These are phyloP conservation scores for Cymodocea nodosa DNA, from an alignment of 116 monocot genomes.

Conservation along the genomic window DNA sequence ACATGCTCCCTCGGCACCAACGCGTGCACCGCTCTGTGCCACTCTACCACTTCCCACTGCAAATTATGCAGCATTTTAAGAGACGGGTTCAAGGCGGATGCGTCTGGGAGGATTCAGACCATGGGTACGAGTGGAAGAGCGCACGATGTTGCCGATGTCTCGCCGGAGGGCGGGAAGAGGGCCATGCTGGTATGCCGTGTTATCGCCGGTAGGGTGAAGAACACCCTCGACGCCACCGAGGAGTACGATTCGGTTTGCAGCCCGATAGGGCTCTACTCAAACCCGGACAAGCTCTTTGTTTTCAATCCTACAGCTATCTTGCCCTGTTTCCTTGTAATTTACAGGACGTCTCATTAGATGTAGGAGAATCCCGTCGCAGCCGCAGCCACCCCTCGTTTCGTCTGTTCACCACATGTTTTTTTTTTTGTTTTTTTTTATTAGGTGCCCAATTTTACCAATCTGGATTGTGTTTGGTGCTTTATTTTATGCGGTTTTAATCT, in stretches of 20 bases:
- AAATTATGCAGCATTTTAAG: slow-evolving; percentile 29
- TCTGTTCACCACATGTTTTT: neutral
- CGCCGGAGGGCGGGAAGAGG: slow-evolving; percentile 20
- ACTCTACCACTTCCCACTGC: slow-evolving; percentile 23
- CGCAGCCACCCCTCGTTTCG: too few species aligned
- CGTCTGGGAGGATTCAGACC: slow-evolving; percentile 27
- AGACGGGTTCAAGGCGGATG: slow-evolving; percentile 33
- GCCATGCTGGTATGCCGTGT: slow-evolving; percentile 39
- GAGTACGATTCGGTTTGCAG: slow-evolving; percentile 52
- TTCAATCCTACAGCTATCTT: slow-evolving; percentile 65
- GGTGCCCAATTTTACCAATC: slow-evolving; percentile 2
- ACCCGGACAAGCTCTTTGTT: slow-evolving; percentile 58
- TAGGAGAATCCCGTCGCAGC: neutral
- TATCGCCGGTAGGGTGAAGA: slow-evolving; percentile 63
- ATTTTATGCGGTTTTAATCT: neutral
- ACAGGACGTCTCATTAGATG: slow-evolving; percentile 11
- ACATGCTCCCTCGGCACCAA: slow-evolving; percentile 43
- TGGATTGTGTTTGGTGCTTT: neutral
- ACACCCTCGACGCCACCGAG: slow-evolving; percentile 3
- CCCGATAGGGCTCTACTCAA: slow-evolving; percentile 18
- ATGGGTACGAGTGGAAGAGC: slow-evolving; percentile 59
- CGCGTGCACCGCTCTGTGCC: slow-evolving; percentile 38
- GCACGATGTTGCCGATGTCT: slow-evolving; percentile 20
- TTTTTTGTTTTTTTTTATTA: neutral
- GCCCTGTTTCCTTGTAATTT: slow-evolving; percentile 85